phyloP scores from a whole-genome alignment of 352 stramenopile species.

The Phytophthora sansomeana region DNA sequence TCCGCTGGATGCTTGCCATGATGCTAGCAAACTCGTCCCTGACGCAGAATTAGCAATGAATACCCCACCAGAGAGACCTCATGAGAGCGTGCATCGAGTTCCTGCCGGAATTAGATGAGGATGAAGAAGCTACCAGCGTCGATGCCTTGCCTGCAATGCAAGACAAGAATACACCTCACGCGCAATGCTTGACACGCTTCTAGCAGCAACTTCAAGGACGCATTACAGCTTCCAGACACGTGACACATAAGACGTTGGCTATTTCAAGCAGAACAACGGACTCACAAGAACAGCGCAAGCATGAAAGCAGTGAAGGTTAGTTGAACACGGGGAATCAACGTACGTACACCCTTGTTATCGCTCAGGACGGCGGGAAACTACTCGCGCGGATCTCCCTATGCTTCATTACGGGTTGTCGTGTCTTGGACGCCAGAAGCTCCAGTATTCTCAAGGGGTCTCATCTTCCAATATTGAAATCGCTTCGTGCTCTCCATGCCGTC shows the following conservation, averaged over 20 bases:
- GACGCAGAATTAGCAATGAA: conserved; percentile 29
- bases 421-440: conserved; percentile 5
- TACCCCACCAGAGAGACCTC: background rate
- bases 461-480: conserved; percentile 15
- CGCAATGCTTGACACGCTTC: conserved; percentile 1
- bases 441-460: conserved; percentile 7
- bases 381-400: conserved; percentile 15
- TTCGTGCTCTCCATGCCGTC: conserved; percentile 27
- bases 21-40: conserved; percentile 10
- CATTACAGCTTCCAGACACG: background rate
- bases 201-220: conserved; percentile 27
- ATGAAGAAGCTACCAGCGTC: background rate
- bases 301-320: background rate
- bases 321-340: conserved; percentile 29
- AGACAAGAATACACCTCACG: conserved; percentile 32
- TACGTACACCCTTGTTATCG: conserved; percentile 39
- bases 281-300: conserved; percentile 7
- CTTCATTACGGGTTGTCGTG: conserved; percentile 11
- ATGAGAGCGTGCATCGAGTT: conserved; percentile 11
- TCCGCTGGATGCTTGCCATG: conserved; percentile 73
- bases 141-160: conserved; percentile 4
- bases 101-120: conserved; percentile 26
- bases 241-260: conserved; percentile 27
- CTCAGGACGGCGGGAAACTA: conserved; percentile 30
- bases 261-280: conserved; percentile 36